These are phyloP conservation scores for Ascochyta koolunga DNA, from an alignment of 2,329 filamentous ascomycete species.

Conservation along the genomic window DNA sequence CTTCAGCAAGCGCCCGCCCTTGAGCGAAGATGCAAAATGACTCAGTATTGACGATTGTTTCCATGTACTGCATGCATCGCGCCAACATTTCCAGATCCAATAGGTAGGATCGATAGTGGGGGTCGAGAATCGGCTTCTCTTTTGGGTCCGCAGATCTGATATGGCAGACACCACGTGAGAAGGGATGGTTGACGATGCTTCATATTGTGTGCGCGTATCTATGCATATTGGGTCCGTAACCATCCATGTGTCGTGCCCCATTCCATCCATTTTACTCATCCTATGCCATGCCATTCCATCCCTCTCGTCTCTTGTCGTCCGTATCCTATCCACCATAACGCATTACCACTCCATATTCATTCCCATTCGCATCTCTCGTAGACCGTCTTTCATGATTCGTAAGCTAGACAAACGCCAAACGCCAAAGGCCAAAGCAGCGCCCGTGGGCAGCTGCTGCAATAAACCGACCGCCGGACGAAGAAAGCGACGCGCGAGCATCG, in stretches of 20 bases:
- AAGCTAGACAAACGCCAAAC: too few species aligned
- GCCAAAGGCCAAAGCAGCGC: constrained; percentile 20
- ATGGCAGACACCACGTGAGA: constrained; percentile 51
- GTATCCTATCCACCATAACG: not conserved
- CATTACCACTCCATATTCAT: too few species aligned
- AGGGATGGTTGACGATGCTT: constrained; percentile 37
- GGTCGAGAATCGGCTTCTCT: constrained; percentile 48
- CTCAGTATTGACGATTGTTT: constrained; percentile 35
- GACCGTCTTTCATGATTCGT: constrained; percentile 9
- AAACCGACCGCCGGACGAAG: not conserved
- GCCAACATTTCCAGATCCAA: constrained; percentile 50
- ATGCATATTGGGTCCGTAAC: too few species aligned
- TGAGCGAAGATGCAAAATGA: constrained; percentile 37
- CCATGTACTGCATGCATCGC: constrained; percentile 38
- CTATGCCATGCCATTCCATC: not conserved
- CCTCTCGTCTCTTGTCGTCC: not conserved
- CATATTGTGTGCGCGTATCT: not conserved
- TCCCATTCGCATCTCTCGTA: not conserved
- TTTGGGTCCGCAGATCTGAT: constrained; percentile 44
- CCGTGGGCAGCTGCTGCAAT: constrained; percentile 12
- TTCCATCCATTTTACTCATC: not conserved
- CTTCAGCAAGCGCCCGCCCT: constrained; percentile 11
- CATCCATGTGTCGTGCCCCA: not conserved
- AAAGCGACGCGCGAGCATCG: not conserved
- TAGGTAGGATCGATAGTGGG: constrained; percentile 50